Evolutionary conservation across 305 asterid species (phyloP).

Genomic region (Fraxinus floribunda): DNA sequence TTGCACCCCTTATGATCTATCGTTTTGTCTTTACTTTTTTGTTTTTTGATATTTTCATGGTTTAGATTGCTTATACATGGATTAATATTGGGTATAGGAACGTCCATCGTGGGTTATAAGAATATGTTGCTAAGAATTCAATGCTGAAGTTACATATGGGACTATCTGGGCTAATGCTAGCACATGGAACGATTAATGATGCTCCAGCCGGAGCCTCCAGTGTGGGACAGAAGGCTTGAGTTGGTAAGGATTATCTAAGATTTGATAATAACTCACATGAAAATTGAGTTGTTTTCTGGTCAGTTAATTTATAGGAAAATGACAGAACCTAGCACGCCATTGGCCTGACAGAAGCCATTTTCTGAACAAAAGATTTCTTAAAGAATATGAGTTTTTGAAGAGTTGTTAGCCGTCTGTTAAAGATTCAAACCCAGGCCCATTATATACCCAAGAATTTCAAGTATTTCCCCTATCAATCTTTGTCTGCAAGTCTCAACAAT

Average conservation of each 20-base stretch:
- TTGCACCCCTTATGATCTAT: background rate
- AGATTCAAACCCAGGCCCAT: conserved; percentile 33
- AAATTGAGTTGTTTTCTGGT: background rate
- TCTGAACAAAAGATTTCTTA: conserved; percentile 25
- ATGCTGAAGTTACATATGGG: background rate
- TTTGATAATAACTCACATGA: background rate
- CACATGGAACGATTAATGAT: background rate
- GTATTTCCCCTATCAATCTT: conserved; percentile 16
- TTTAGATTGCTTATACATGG: background rate
- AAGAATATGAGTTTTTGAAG: conserved; percentile 25
- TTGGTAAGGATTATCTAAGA: background rate
- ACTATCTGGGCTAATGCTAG: background rate
- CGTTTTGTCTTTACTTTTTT: background rate
- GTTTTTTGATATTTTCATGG: background rate
- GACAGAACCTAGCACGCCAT: background rate
- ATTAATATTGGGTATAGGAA: background rate
- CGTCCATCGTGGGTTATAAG: background rate
- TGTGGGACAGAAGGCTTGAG: background rate
- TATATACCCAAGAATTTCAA: conserved; percentile 20
- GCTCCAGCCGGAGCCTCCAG: background rate
- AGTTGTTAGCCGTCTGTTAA: conserved; percentile 52
- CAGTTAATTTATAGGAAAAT: background rate
- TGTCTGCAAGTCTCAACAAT: conserved; percentile 36
- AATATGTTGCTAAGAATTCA: background rate
- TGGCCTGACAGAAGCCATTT: background rate